Conservation (phyloP, 2,329 filamentous ascomycete species). For the Phaeosphaeria sp. region DNA sequence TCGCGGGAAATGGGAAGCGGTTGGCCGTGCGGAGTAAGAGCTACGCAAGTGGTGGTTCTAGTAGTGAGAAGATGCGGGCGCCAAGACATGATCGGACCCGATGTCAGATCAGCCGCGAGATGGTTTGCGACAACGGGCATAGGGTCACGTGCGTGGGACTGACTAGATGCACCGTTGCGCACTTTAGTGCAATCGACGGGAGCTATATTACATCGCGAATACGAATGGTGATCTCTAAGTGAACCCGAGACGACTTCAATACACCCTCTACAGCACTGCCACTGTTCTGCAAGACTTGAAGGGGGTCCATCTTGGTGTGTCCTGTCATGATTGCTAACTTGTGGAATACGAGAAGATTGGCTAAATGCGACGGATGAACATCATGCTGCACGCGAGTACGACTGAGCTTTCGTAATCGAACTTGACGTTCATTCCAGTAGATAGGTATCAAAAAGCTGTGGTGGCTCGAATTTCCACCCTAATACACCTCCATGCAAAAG, state of each 20-base stretch:
- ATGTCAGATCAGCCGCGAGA: slow-evolving; percentile 3
- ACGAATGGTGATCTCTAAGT: too few species aligned
- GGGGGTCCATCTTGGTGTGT: background rate
- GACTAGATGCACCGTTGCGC: background rate
- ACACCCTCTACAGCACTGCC: too few species aligned
- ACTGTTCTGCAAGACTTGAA: too few species aligned
- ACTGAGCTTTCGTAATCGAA: background rate
- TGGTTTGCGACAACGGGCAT: slow-evolving; percentile 5
- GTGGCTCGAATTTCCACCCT: background rate
- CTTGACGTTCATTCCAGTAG: background rate
- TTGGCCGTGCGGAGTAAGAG: slow-evolving; percentile 3
- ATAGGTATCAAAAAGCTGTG: background rate
- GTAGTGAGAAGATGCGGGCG: slow-evolving; percentile 11
- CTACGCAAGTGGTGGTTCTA: slow-evolving; percentile 7
- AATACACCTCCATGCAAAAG: background rate
- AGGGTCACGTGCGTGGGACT: slow-evolving; percentile 4
- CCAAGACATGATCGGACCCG: slow-evolving; percentile 6
- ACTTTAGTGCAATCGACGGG: background rate
- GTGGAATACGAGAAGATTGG: background rate
- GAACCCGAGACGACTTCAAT: too few species aligned
- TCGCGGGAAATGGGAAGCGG: slow-evolving; percentile 7
- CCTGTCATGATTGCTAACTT: background rate
- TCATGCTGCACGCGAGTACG: background rate
- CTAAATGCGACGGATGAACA: background rate
- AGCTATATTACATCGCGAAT: too few species aligned